Evolutionary conservation across 768 basidiomycete species (phyloP).

Genomic region (Xanthoconium stramineum): DNA sequence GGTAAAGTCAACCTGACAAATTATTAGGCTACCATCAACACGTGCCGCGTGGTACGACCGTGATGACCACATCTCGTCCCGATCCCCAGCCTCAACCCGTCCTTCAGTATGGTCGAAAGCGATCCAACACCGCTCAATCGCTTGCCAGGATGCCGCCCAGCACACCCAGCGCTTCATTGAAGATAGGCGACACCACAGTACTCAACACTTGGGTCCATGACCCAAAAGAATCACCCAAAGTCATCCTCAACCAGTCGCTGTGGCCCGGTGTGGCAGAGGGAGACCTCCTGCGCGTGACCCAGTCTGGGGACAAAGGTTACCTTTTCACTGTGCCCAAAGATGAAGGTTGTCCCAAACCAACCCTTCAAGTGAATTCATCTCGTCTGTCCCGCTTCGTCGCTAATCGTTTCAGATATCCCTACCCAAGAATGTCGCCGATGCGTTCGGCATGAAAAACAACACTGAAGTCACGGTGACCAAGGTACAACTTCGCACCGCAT

Average conservation of each 20-base stretch:
- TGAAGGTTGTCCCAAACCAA: slow-evolving; percentile 55
- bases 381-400: not conserved
- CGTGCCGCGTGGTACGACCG: not conserved
- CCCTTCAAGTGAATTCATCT: slow-evolving; percentile 51
- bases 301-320: slow-evolving; percentile 44
- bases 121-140: slow-evolving; percentile 76
- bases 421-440: slow-evolving; percentile 67
- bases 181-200: slow-evolving; percentile 58
- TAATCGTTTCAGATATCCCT: slow-evolving; percentile 59
- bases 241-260: slow-evolving; percentile 67
- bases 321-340: slow-evolving; percentile 68
- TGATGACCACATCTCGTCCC: slow-evolving; percentile 59
- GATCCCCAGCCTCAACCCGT: slow-evolving; percentile 52
- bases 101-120: slow-evolving; percentile 51
- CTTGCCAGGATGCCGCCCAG: slow-evolving; percentile 45
- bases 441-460: slow-evolving; percentile 68
- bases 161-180: slow-evolving; percentile 38
- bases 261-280: slow-evolving; percentile 81
- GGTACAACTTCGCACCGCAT: slow-evolving; percentile 32
- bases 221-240: slow-evolving; percentile 51
- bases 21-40: too few relatives aligned
- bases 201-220: slow-evolving; percentile 78
- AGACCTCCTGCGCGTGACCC: slow-evolving; percentile 62
- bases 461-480: slow-evolving; percentile 71
- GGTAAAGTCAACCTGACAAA: not conserved